Evolutionary conservation across 768 basidiomycete species (phyloP).

Genomic region (Termitomyces sp.): DNA sequence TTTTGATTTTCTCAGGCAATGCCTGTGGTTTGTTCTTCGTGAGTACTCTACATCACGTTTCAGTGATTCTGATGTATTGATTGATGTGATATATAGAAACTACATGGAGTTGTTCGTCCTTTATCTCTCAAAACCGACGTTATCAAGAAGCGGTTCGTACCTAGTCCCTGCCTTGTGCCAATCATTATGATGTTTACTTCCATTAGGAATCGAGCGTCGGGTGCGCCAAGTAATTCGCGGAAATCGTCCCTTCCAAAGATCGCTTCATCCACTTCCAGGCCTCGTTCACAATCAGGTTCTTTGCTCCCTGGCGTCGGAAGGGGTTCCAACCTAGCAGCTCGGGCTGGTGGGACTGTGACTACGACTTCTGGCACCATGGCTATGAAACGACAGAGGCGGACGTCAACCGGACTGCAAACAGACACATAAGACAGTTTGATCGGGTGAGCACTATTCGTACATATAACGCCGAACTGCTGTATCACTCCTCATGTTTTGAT

Average conservation of each 20-base stretch:
- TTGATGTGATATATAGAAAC: slow-evolving; percentile 51
- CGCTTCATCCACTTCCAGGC: slow-evolving; percentile 67
- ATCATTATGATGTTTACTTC: background rate
- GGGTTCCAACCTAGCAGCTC: slow-evolving; percentile 12
- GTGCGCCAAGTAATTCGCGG: slow-evolving; percentile 60
- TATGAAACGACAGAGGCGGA: slow-evolving; percentile 80
- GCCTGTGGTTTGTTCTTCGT: slow-evolving; percentile 93
- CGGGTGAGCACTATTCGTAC: slow-evolving; percentile 5
- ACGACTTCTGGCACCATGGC: slow-evolving; percentile 32
- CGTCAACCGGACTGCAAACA: slow-evolving; percentile 50
- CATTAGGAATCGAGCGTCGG: slow-evolving; percentile 74
- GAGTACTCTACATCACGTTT: slow-evolving; percentile 28
- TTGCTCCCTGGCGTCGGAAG: slow-evolving; percentile 38
- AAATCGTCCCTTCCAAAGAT: slow-evolving; percentile 70
- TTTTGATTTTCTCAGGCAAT: slow-evolving; percentile 49
- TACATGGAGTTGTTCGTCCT: slow-evolving; percentile 93
- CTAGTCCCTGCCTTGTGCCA: slow-evolving; percentile 2
- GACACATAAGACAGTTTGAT: slow-evolving; percentile 18
- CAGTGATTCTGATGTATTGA: slow-evolving; percentile 2
- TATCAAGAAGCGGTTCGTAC: slow-evolving; percentile 85
- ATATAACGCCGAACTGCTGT: slow-evolving; percentile 25
- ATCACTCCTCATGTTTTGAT: slow-evolving; percentile 21
- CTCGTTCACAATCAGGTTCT: slow-evolving; percentile 66
- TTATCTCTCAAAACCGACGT: slow-evolving; percentile 95
- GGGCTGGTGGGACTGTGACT: slow-evolving; percentile 22